Evolutionary conservation across 1,284 basidiomycete genomes (phyloP).

Genomic region (Cryptococcus sp.): DNA sequence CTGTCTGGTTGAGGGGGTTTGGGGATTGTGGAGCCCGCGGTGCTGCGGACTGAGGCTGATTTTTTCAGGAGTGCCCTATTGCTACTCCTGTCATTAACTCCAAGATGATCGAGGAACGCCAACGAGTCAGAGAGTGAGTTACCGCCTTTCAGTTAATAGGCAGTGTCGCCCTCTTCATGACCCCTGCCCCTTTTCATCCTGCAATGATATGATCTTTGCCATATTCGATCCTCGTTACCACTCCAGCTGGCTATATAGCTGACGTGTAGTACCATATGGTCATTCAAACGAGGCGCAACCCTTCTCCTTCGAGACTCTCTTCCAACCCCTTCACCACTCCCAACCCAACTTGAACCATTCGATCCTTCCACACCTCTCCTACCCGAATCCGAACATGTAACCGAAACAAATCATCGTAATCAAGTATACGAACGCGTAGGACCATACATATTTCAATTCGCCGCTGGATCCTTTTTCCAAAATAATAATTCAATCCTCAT

Average conservation of each 20-base stretch:
- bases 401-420: conserved; percentile 76
- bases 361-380: conserved; percentile 19
- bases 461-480: conserved; percentile 90
- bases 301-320: conserved; percentile 87
- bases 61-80: conserved; percentile 83
- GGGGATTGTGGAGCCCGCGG: not conserved
- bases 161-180: not conserved
- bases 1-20: conserved; percentile 8
- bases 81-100: conserved; percentile 77
- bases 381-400: conserved; percentile 59
- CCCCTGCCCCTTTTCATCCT: conserved; percentile 1
- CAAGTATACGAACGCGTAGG: conserved; percentile 82
- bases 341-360: conserved; percentile 33
- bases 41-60: not conserved
- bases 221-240: too few relatives aligned
- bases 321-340: conserved; percentile 25
- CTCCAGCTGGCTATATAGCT: too few relatives aligned
- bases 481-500: conserved; percentile 93
- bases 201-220: too few relatives aligned
- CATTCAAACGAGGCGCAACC: conserved; percentile 85
- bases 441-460: conserved; percentile 76
- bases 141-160: not conserved
- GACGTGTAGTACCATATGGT: conserved; percentile 62
- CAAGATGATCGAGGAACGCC: conserved; percentile 60
- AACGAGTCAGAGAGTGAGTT: conserved; percentile 65